Base-by-base conservation (phyloP, 2,329 filamentous ascomycete genomes). In the Trichocomaceae sp. region DNA sequence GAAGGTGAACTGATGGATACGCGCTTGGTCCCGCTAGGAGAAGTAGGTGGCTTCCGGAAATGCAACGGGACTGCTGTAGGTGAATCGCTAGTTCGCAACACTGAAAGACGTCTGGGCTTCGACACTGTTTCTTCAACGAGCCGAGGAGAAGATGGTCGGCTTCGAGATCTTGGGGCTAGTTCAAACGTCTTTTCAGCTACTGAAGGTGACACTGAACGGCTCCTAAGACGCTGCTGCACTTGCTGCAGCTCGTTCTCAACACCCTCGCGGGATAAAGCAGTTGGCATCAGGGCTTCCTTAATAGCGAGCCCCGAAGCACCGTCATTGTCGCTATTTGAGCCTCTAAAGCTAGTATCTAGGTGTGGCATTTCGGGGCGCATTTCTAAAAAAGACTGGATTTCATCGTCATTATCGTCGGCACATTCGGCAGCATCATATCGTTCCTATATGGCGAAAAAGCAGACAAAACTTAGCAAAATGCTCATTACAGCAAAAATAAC, bases 371-470 rank as follows among this genome's bases (percentile, higher is more conserved):
- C 81, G 78, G 79, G 80, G 80, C 79, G 75, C 72, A 75, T 74
- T 67, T 69, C 81, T 84, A 84, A 83, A 83, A 84, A 84, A 83
- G 81, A 78, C 73, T 77, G 66, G 51, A 72, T 66, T 56, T 71
- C 66, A 66, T 73, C 67, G 59, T 71, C 65, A 42, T 63, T 62
- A 58, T 67, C 58, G 65, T 70, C 67, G 66, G 70, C 66, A 45
- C 63, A 61, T 57, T 72, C 68, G 59, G 70, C 66, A 44, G 63
- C 61, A 58, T 48, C 47, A 58, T 60, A 59, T 56, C 58, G 64
- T 59, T 67, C 68, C 69, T 72, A 63, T 63, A 69, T 62, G 59
- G 63, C n/a, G 55, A 58, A 60, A 62, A 61, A 59, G 58, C 62
- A 61, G 59, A 58, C 59, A 51, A 61, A 60, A 54, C 59, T 66